Evolutionary conservation across 768 basidiomycete species (phyloP).

Genomic region (Pluteus cervinus): DNA sequence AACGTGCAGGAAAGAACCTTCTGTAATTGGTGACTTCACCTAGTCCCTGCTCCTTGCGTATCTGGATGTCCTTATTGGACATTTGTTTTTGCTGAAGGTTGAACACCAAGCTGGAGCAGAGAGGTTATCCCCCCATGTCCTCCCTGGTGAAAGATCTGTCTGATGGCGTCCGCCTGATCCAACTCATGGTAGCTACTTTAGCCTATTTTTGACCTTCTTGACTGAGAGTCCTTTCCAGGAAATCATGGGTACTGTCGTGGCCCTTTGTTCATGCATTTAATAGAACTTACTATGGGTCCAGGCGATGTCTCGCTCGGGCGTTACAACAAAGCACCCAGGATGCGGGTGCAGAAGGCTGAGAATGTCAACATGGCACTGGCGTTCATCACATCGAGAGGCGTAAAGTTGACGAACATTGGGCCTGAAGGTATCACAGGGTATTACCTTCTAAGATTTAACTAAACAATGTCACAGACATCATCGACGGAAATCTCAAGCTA

Average conservation of each 20-base stretch:
- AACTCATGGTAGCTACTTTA: constrained; percentile 70
- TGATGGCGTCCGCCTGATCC: constrained; percentile 93
- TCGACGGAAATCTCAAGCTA: constrained; percentile 97
- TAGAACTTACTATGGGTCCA: constrained; percentile 19
- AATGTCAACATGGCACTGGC: constrained; percentile 96
- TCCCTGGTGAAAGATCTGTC: constrained; percentile 88
- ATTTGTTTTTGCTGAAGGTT: constrained; percentile 50
- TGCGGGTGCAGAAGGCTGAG: constrained; percentile 96
- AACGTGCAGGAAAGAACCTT: constrained; percentile 77
- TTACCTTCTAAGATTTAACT: background rate
- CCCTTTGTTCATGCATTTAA: constrained; percentile 2
- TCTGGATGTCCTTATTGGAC: constrained; percentile 4
- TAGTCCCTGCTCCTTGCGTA: background rate
- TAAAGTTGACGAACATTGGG: constrained; percentile 96
- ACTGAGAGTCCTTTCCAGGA: constrained; percentile 47
- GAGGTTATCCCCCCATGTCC: constrained; percentile 81
- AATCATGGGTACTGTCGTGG: constrained; percentile 76
- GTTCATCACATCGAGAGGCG: constrained; percentile 89
- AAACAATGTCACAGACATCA: constrained; percentile 64
- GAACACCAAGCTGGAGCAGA: constrained; percentile 87
- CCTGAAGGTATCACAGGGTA: constrained; percentile 66
- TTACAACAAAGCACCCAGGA: constrained; percentile 85
- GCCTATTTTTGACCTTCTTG: background rate
- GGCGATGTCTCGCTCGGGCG: constrained; percentile 91
- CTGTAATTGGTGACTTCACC: constrained; percentile 71